Percentiles rank a stretch among this genome's conserved stretches.
phyloP scores from a whole-genome alignment of 1,284 basidiomycete species.

The Fistulinella staudtii region DNA sequence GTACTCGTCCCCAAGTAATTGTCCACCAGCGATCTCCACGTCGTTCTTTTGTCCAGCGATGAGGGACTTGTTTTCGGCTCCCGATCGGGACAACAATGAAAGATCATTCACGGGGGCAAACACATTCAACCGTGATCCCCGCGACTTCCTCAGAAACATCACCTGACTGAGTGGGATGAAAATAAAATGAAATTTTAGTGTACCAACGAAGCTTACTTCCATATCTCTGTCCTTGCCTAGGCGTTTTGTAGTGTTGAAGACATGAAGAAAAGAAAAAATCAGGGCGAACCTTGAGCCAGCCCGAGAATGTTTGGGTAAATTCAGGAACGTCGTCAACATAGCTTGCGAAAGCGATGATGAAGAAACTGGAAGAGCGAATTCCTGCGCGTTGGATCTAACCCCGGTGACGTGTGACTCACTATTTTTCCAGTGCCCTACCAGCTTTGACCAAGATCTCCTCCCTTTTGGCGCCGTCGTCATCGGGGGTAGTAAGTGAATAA shows the following conservation, averaged over 20 bases:
- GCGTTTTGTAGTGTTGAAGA: not conserved
- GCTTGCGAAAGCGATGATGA: conserved; percentile 91
- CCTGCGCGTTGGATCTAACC: conserved; percentile 5
- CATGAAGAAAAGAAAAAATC: not conserved
- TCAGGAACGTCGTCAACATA: conserved; percentile 77
- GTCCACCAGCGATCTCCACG: conserved; percentile 76
- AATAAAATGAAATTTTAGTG: not conserved
- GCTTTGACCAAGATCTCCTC: conserved; percentile 60
- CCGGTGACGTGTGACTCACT: conserved; percentile 43
- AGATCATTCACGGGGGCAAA: conserved; percentile 90
- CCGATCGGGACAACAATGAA: conserved; percentile 68
- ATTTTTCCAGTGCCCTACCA: conserved; percentile 74
- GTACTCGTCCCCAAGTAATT: conserved; percentile 90
- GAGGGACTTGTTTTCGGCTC: conserved; percentile 50
- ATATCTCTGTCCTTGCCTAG: conserved; percentile 85
- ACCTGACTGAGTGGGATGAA: conserved; percentile 60
- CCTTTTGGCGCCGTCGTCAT: conserved; percentile 55
- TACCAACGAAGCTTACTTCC: conserved; percentile 63
- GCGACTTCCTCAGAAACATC: conserved; percentile 74
- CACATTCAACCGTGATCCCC: conserved; percentile 75
- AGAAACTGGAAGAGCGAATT: conserved; percentile 59
- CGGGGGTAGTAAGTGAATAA: conserved; percentile 78
- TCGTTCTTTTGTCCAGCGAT: conserved; percentile 69
- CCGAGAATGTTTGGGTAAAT: conserved; percentile 74
- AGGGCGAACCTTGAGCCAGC: conserved; percentile 76